Conservation (phyloP, 2,329 filamentous ascomycete genomes). For the Stagonosporopsis rhizophila region DNA sequence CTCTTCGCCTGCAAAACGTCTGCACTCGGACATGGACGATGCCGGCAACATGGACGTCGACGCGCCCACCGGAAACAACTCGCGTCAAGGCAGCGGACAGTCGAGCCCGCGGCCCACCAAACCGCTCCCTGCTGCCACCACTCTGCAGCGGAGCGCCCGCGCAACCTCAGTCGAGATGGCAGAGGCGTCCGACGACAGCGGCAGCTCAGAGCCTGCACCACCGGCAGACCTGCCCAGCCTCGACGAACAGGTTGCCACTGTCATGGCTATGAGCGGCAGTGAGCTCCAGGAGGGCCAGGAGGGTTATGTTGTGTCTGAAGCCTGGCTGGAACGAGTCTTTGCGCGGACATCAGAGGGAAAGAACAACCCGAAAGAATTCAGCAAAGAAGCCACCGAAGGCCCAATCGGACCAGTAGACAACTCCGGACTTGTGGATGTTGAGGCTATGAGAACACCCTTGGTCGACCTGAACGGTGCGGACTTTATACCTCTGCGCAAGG, state of each 20-base stretch:
- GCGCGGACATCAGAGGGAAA: conserved; percentile 44
- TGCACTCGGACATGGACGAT: conserved; percentile 62
- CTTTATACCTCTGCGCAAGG: conserved; percentile 78
- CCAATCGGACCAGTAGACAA: conserved; percentile 86
- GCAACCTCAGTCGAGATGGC: conserved; percentile 56
- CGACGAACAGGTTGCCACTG: conserved; percentile 76
- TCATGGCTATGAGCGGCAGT: conserved; percentile 66
- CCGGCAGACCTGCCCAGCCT: conserved; percentile 37
- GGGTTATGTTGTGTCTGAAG: conserved; percentile 78
- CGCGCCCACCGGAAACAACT: conserved; percentile 18
- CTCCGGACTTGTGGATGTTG: conserved; percentile 67
- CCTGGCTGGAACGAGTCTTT: conserved; percentile 70
- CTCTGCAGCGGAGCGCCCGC: conserved; percentile 37
- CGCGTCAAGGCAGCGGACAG: conserved; percentile 33
- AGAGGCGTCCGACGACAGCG: conserved; percentile 39
- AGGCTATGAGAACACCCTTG: conserved; percentile 31
- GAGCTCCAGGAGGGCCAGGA: conserved; percentile 73
- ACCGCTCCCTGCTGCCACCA: conserved; percentile 25
- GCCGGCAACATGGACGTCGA: conserved; percentile 48
- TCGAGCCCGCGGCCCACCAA: conserved; percentile 39
- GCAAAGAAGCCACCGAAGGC: conserved; percentile 67
- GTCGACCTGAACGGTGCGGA: conserved; percentile 51
- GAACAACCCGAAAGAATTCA: conserved; percentile 56
- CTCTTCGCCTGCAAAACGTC: conserved; percentile 63
- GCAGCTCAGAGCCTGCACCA: conserved; percentile 29